phyloP scores from a whole-genome alignment of 306 rosid genomes.

The Rosa multiflora region DNA sequence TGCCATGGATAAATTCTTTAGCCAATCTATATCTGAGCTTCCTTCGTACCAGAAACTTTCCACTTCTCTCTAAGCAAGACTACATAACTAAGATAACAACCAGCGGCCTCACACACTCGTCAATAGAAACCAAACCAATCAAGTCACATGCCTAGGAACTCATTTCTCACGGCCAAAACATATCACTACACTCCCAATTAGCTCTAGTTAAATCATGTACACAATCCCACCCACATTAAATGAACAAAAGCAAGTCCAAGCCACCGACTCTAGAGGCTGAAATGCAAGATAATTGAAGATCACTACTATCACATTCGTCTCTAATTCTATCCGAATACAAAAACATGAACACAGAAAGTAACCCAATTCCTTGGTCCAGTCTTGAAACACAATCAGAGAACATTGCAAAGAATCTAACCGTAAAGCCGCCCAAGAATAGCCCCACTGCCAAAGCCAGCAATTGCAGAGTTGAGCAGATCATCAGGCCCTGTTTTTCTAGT shows the following conservation, averaged over 20 bases:
- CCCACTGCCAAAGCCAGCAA: constrained; percentile 87
- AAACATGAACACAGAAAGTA: neutral
- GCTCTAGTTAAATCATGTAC: neutral
- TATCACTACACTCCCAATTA: neutral
- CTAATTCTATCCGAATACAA: neutral
- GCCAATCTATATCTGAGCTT: neutral
- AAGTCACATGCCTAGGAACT: neutral
- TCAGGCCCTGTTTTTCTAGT: constrained; percentile 72
- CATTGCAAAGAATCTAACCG: constrained; percentile 47
- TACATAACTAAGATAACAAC: neutral
- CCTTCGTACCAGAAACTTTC: neutral
- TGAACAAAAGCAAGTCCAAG: neutral
- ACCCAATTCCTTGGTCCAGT: neutral
- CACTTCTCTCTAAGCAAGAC: neutral
- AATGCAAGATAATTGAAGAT: neutral
- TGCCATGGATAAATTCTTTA: neutral
- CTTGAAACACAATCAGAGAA: neutral
- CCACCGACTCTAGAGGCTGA: neutral
- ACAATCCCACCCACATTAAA: neutral
- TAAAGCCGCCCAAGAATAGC: constrained; percentile 88
- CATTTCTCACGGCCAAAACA: neutral
- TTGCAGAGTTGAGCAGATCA: constrained; percentile 67
- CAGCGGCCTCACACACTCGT: neutral
- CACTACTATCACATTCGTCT: neutral
- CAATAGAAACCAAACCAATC: neutral